Base-by-base conservation (phyloP, 495 filamentous ascomycete species). In the Neurospora pannonica region DNA sequence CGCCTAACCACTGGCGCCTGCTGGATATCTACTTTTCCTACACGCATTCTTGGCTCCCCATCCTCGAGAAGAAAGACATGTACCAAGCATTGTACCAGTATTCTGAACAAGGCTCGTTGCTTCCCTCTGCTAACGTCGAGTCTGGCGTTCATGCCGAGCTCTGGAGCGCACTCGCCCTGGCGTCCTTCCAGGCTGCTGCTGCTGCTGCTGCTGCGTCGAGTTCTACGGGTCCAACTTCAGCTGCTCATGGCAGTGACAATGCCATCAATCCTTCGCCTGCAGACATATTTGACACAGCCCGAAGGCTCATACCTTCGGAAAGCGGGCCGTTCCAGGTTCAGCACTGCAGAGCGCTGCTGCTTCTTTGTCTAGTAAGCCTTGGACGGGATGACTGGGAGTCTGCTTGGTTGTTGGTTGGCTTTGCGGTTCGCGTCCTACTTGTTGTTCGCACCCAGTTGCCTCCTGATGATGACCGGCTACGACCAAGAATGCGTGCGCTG, bases 31-130 rank as follows among this genome's bases (percentile, higher is more conserved):
- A 92, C 77, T 93, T 93, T 77, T 88, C 91, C 4, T 88, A 89
- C 71, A 93, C 92, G 3, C 89, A 93, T 78, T 86, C 86, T 13
- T 94, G 92, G 92, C 86, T 93, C 21, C 92, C 92, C 5, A 89
- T 93, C 46, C 82, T 90, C 39, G 89, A 92, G 36, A 93, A 92
- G 77, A 89, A 92, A 77, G 89, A 89, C 73, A 83, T 93, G 70
- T 84, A 79, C 70, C 86, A 86, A 39, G 80, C 81, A 48, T 85
- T 74, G 70, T 86, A 77, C 70, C 86, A 75, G 76, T 88, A 82
- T 71, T 84, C 74, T 54, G 82, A 76, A 74, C 83, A 73, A 5
- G 78, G 76, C 72, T 31, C 82, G 76, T 71, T 70, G 71, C 21
- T 79, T 36, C 31, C 71, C 38, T 70, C 74, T 17, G 71, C 48